These are phyloP conservation scores for Tylopilus vinaceipallidus DNA, from an alignment of 768 basidiomycete genomes.

Conservation along the genomic window DNA sequence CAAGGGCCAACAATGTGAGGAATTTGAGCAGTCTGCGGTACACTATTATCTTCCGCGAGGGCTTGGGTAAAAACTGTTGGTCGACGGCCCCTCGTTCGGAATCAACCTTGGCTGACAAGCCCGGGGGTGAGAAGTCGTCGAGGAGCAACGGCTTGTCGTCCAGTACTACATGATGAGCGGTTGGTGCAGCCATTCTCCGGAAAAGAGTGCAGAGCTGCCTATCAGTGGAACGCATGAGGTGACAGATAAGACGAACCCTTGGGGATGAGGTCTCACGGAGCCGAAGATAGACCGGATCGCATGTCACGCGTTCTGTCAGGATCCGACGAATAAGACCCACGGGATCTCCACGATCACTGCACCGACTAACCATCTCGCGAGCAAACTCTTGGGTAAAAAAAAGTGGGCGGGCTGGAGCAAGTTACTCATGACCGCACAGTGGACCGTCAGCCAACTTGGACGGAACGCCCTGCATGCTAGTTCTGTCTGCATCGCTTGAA, in stretches of 20 bases:
- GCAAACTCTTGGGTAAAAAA: no score
- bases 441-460: no score
- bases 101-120: slow-evolving; percentile 9
- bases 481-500: no score
- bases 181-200: neutral
- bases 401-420: no score
- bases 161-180: neutral
- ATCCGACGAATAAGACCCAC: no score
- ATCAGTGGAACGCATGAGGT: slow-evolving; percentile 3
- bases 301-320: no score
- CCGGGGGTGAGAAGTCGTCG: neutral
- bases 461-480: no score
- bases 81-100: slow-evolving; percentile 6
- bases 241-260: neutral
- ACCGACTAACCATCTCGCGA: no score
- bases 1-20: slow-evolving; percentile 9
- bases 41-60: neutral
- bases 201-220: slow-evolving; percentile 8
- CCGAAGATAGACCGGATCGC: no score
- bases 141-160: neutral
- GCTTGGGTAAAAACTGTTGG: neutral
- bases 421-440: no score
- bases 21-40: neutral
- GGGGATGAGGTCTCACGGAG: no score
- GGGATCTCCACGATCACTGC: no score